These are phyloP conservation scores for Hanseniaspora thailandica DNA, from an alignment of 805 yeast species.

Conservation along the genomic window DNA sequence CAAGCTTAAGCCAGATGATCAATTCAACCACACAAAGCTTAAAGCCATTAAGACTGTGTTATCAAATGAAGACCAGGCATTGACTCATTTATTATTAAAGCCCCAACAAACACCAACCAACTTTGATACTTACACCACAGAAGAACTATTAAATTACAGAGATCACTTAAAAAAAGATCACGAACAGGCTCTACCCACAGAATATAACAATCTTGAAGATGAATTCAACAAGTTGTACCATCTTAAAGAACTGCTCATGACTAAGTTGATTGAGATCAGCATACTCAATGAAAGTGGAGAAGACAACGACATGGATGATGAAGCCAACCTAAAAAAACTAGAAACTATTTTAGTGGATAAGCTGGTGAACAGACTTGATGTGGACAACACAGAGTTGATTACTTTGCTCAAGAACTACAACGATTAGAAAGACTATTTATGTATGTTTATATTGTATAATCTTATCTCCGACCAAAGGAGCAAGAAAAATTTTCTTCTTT, in stretches of 20 bases:
- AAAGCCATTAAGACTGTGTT: slow-evolving; percentile 1
- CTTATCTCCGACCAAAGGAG: too few species aligned
- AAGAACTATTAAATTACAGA: background rate
- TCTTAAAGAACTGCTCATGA: background rate
- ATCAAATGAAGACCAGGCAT: slow-evolving; percentile 6
- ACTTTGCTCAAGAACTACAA: background rate
- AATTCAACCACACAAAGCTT: background rate
- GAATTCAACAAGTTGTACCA: background rate
- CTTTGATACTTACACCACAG: background rate
- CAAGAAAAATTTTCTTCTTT: background rate
- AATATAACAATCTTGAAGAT: background rate
- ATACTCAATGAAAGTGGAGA: background rate
- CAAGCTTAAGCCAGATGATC: background rate
- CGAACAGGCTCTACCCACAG: background rate
- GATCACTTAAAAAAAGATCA: background rate
- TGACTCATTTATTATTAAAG: background rate
- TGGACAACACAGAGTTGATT: background rate
- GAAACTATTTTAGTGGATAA: background rate
- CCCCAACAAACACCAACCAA: too few species aligned
- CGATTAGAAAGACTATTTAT: background rate
- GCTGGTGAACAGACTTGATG: background rate
- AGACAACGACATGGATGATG: background rate
- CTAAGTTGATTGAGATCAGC: background rate
- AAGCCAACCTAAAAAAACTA: background rate
- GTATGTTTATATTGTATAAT: background rate